Evolutionary conservation across 495 filamentous ascomycete species (phyloP), one percentile per base, ranked within the genome.

Genomic region (Penicillium arizonense): DNA sequence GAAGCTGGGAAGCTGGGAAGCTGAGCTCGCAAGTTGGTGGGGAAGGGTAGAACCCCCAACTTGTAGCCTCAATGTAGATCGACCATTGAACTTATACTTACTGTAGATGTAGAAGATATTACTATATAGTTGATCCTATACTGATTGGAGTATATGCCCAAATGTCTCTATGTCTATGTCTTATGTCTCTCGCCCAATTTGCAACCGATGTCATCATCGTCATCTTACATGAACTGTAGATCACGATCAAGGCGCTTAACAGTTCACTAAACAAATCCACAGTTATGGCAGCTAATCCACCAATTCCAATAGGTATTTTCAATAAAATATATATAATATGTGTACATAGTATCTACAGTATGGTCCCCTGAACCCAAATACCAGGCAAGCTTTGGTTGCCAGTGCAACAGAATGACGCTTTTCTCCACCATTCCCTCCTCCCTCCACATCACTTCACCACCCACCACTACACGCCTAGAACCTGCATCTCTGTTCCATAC

Each of bases 371-470:
- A 12, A 33, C 14, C 20, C 20, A 44, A 43, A 33, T 41, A 30
- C 20, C 32, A 34, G 41, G 16, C 16, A 34, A 10, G 20, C 37
- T 28, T 16, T 52, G 61, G 63, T 67, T 67, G 63, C 63, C 56
- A 59, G 58, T 56, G 63, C 60, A 59, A 63, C 58, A 62, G 39
- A 43, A 53, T 39, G 40, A 42, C 30, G 35, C 34, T 34, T 30
- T 37, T 28, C 35, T 41, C 16, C 54, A 44, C 39, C 24, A 14
- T 37, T 9, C 10, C 34, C 21, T 37, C 34, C 16, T 30, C 32
- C 40, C 33, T 36, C 47, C 44, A 11, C 47, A 23, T 8, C 14
- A 20, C 42, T 34, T 35, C 38, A n/a, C 20, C 38, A 42, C 6
- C 37, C 13, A 41, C n/a, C 11, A 20, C 12, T 23, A 36, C 26